Conservation (phyloP, 1,139 yeast species). For the Yamadazyma oceani region DNA sequence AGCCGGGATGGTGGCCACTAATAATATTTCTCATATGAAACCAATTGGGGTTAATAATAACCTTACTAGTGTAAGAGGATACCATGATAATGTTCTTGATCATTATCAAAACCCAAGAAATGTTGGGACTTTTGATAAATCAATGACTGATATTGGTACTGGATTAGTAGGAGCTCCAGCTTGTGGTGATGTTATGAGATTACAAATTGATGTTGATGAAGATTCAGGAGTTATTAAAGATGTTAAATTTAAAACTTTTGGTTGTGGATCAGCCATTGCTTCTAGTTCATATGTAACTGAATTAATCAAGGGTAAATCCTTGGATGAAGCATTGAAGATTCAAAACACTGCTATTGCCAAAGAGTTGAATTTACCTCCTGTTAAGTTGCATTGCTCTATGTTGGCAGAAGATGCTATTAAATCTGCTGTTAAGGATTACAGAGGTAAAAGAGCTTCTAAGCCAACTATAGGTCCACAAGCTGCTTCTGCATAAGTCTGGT, state of each 20-base stretch:
- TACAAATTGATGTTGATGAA: conserved; percentile 90
- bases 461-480: conserved; percentile 56
- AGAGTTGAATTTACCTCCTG: conserved; percentile 93
- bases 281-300: conserved; percentile 93
- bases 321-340: conserved; percentile 88
- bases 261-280: conserved; percentile 98
- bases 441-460: conserved; percentile 56
- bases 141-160: conserved; percentile 80
- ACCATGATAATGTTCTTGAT: conserved; percentile 79
- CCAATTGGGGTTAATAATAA: conserved; percentile 3
- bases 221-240: conserved; percentile 87
- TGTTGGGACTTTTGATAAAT: conserved; percentile 88
- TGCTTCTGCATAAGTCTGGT: conserved; percentile 7
- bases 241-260: conserved; percentile 96
- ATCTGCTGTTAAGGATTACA: conserved; percentile 92
- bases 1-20: not conserved
- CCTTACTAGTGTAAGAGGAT: conserved; percentile 33
- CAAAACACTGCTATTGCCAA: conserved; percentile 89
- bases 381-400: conserved; percentile 96
- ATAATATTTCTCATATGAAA: not conserved
- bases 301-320: conserved; percentile 88
- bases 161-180: conserved; percentile 99
- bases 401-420: conserved; percentile 97
- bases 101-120: conserved; percentile 96
- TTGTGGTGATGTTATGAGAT: conserved; percentile 98